phyloP scores from a whole-genome alignment of 805 yeast genomes.

The Yarrowia bubula region DNA sequence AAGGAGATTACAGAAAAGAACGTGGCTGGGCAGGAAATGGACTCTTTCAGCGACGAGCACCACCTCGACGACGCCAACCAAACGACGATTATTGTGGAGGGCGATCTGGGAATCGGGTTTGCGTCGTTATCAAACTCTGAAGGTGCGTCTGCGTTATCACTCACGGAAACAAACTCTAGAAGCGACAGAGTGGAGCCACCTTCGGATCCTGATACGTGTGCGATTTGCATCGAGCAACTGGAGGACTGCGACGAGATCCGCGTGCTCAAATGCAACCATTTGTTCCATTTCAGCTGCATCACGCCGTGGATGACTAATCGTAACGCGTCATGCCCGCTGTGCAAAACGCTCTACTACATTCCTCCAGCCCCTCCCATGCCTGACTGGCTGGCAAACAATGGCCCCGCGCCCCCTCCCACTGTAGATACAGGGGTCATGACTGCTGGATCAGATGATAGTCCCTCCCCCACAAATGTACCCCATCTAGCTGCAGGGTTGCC shows the following conservation, averaged over 20 bases:
- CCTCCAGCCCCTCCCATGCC: conserved; percentile 21
- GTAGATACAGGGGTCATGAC: neutral
- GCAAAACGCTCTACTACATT: conserved; percentile 63
- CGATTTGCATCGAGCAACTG: conserved; percentile 69
- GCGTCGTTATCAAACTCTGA: conserved; percentile 8
- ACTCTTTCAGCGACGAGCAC: neutral
- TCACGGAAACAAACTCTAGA: neutral
- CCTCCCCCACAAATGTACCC: neutral
- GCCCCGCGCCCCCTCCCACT: neutral
- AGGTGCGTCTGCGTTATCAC: conserved; percentile 19
- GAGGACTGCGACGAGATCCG: conserved; percentile 65
- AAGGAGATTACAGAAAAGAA: neutral
- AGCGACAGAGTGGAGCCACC: conserved; percentile 30
- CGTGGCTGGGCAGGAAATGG: neutral
- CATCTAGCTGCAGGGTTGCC: neutral
- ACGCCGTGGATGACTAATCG: conserved; percentile 78
- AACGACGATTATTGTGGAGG: conserved; percentile 1
- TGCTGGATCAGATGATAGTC: neutral
- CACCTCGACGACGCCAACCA: neutral
- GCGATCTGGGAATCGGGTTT: neutral
- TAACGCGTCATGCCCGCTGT: conserved; percentile 80
- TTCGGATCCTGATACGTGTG: conserved; percentile 60
- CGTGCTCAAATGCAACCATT: conserved; percentile 78
- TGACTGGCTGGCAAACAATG: conserved; percentile 2
- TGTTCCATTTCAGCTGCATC: conserved; percentile 73